Conservation (phyloP, 1,284 basidiomycete genomes). For the Pseudozyma thailandica region DNA sequence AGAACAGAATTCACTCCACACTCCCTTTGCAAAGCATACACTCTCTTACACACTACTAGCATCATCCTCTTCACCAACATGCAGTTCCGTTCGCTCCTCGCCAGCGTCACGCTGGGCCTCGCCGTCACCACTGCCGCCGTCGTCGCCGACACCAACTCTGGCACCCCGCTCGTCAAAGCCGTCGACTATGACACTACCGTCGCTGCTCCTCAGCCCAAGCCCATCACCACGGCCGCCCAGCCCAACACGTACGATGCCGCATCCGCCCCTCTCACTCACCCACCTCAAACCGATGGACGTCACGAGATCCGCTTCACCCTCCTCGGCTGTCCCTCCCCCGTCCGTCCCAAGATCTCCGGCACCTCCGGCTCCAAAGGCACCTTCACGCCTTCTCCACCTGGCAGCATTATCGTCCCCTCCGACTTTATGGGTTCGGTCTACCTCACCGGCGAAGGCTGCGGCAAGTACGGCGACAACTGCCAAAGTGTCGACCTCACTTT, state of each 20-base stretch:
- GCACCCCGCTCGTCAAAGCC: conserved; percentile 1
- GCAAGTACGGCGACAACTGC: conserved; percentile 31
- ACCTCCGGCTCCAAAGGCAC: conserved; percentile 18
- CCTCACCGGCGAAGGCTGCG: conserved; percentile 35
- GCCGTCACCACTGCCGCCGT: neutral
- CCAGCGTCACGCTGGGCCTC: conserved; percentile 14
- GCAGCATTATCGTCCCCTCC: conserved; percentile 26
- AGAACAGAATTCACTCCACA: no score
- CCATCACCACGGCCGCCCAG: neutral
- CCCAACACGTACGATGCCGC: conserved; percentile 14
- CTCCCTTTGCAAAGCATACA: neutral
- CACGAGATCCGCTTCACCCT: conserved; percentile 41
- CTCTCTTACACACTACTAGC: neutral
- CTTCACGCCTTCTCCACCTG: conserved; percentile 18
- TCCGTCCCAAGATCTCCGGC: conserved; percentile 41
- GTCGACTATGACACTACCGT: neutral
- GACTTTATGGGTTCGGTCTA: conserved; percentile 42
- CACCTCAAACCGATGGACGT: conserved; percentile 25
- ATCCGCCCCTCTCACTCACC: conserved; percentile 8
- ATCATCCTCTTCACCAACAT: neutral
- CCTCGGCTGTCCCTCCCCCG: conserved; percentile 8
- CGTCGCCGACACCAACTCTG: conserved; percentile 2
- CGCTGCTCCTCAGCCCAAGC: neutral
- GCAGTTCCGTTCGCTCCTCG: conserved; percentile 13
- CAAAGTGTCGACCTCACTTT: conserved; percentile 39